Conservation (phyloP, 768 basidiomycete species). For the Calocybe indica region DNA sequence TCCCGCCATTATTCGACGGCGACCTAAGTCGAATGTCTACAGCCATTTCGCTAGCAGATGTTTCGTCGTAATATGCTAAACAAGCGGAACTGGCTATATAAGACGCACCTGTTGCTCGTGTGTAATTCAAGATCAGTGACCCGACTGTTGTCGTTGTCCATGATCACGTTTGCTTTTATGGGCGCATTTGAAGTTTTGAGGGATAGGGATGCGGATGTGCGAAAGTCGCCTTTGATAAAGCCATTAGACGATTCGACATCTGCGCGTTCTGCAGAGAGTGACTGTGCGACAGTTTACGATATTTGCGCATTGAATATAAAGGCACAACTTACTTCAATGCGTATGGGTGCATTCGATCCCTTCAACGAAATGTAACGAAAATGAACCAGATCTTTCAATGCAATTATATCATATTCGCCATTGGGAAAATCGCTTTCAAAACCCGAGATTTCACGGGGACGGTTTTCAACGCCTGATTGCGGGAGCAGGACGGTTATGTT, state of each 20-base stretch:
- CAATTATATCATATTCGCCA: conserved; percentile 29
- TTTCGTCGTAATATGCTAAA: not conserved
- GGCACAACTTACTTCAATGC: conserved; percentile 21
- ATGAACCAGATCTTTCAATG: conserved; percentile 23
- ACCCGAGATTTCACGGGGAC: conserved; percentile 27
- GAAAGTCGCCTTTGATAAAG: conserved; percentile 37
- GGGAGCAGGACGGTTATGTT: conserved; percentile 33
- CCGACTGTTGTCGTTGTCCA: conserved; percentile 21
- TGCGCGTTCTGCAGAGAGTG: conserved; percentile 11
- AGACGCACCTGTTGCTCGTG: conserved; percentile 38
- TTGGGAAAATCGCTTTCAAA: conserved; percentile 38
- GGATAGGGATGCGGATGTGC: conserved; percentile 25
- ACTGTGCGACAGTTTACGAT: conserved; percentile 8
- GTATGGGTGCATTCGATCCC: conserved; percentile 29
- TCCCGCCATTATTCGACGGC: conserved; percentile 17
- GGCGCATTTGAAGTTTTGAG: conserved; percentile 35
- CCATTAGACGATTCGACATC: conserved; percentile 22
- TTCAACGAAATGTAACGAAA: conserved; percentile 31
- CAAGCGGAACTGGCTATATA: not conserved
- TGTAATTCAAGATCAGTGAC: conserved; percentile 21
- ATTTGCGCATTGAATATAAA: not conserved
- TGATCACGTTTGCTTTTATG: conserved; percentile 31
- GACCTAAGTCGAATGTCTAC: conserved; percentile 26
- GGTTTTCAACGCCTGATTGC: conserved; percentile 9
- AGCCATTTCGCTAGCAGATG: conserved; percentile 22